Base-by-base conservation (phyloP, 148 eudicot species). In the Polygonum maritimum region DNA sequence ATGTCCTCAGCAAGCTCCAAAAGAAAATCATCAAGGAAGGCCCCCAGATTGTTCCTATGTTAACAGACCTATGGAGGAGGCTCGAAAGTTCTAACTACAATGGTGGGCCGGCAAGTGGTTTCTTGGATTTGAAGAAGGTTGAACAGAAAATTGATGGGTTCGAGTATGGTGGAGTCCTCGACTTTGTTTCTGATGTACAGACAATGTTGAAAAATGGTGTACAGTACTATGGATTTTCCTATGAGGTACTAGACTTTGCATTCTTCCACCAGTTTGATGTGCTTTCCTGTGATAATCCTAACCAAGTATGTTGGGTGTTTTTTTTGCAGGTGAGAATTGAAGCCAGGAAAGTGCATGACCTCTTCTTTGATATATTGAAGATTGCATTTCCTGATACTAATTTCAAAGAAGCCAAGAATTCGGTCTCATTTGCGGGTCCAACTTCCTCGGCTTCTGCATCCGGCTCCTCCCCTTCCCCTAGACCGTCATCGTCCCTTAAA, bases 1-100 rank as follows among this genome's bases (percentile, higher is more conserved):
- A 79, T 75, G 91, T 91, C 52, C 84, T 90, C 73, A 81, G 81
- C 82, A 95, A 89, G 87, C 80, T 95, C 79, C 94, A 86, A 60
- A 87, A 86, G 85, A 95, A 90, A 81, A 88, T 95, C 78, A 92
- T 89, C 70, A 87, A 81, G 82, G 99, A 92, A 85, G 99, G 99
- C 75, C 89, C 83, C 47, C 87, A 89, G 60, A 91, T 92, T 79
- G 86, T 92, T 79, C 99, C 99, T 18, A 82, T 92, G 70, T 85
- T 95, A 18, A 81, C 90, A 62, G 96, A 91, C 58, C 86, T 95
- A 77, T 95, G 99, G 99, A 90, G 80, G 81, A 95, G 81, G 74
- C 82, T 79, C 78, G 93, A 85, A 77, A 83, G 55, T 77, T 79
- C 89, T 44, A 85, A 86, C 48, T 75, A 73, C 73, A 45, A 45